Base-by-base conservation (phyloP, 1,284 basidiomycete species). In the Malassezia vespertilionis region DNA sequence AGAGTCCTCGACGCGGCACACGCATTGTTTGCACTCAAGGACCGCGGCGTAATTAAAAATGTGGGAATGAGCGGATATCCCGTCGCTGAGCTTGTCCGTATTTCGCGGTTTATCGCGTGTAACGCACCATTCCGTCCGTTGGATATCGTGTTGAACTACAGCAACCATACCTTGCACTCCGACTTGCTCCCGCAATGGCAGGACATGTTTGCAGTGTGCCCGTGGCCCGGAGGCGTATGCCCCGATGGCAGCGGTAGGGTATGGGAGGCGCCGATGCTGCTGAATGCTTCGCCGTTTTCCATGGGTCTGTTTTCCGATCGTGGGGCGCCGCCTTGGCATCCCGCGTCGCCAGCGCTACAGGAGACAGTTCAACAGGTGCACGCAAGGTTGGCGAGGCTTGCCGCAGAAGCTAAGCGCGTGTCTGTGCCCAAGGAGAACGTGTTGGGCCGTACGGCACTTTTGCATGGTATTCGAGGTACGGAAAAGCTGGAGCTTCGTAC, bases 61-160 rank as follows among this genome's bases (percentile, higher is more conserved):
- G 81, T 96, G 51, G 91, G 91, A 2, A 84, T 97, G 56, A 81
- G 83, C 53, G 86, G 88, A 1, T 93, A 84, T 65, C 87, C 89
- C 0, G 77, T 96, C n/a, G 84, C 88, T 2, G 82, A 82, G 1
- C 77, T 96, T 11, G 77, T 97, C 8, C 82, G 91, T 8, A 73
- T 95, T 14, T 79, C 85, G 14, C 76, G 86, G 15, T 75, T 96
- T 37, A 78, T 86, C 21, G 63, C 63, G 3, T 58, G 54, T 27
- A 52, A 46, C 3, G 52, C 55, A 8, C 59, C 61, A 7, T 62
- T 53, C 35, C 52, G 64, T 2, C 56, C 63, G 79, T 46, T 66
- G 24, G 65, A 71, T 40, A 53, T 60, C 40, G 51, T 70, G 17
- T 42, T 70, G 18, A 64, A 50, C 52, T 70, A 70, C 49, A 61